Conservation (phyloP, 2,329 filamentous ascomycete genomes). For the Xylaria sp. region DNA sequence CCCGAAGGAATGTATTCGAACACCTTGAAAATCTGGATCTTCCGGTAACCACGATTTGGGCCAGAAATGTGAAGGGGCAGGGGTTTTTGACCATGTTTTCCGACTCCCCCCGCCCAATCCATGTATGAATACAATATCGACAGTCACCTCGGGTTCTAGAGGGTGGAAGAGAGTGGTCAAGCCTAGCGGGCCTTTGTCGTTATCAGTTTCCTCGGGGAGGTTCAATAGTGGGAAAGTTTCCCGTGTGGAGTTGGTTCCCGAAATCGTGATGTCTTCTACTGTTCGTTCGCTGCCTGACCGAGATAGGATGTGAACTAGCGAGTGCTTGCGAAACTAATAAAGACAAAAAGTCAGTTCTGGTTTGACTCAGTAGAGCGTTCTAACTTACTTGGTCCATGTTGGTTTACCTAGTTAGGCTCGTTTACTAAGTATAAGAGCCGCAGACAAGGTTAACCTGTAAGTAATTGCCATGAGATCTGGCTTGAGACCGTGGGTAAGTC, state of each 20-base stretch:
- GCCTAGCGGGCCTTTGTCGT: conserved; percentile 31
- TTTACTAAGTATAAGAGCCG: too few species aligned
- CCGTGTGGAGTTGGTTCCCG: conserved; percentile 9
- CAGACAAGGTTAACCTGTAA: too few species aligned
- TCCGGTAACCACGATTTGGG: conserved; percentile 36
- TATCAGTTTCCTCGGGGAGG: conserved; percentile 6
- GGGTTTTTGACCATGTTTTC: conserved; percentile 34
- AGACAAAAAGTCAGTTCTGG: too few species aligned
- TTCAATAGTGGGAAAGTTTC: conserved; percentile 19
- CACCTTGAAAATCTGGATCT: conserved; percentile 30
- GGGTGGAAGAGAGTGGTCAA: conserved; percentile 33
- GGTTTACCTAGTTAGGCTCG: too few species aligned
- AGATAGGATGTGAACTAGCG: conserved; percentile 28
- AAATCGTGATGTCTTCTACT: conserved; percentile 18
- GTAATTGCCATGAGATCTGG: too few species aligned
- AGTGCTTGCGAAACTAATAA: conserved; percentile 22
- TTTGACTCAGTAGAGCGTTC: too few species aligned
- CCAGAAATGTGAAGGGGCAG: conserved; percentile 32
- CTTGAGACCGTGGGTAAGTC: too few species aligned
- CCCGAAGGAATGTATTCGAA: conserved; percentile 37
- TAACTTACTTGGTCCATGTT: too few species aligned
- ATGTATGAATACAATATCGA: conserved; percentile 36
- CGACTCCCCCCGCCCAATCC: conserved; percentile 34
- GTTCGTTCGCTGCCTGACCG: conserved; percentile 18
- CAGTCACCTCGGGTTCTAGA: conserved; percentile 17